These are phyloP conservation scores for Fusarium sp. DNA, from an alignment of 2,329 filamentous ascomycete genomes.

Conservation along the genomic window DNA sequence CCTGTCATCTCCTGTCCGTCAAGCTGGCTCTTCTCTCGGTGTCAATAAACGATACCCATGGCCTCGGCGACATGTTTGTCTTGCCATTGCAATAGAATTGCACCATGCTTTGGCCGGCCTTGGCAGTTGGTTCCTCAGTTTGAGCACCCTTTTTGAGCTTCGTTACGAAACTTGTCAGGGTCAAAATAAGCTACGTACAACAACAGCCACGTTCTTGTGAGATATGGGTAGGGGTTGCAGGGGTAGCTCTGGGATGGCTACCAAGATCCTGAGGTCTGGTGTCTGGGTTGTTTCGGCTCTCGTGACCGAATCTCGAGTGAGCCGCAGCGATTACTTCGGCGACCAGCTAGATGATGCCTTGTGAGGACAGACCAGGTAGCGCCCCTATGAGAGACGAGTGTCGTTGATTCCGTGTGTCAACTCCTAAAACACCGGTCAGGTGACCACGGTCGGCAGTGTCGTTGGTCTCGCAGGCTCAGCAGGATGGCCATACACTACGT, in stretches of 20 bases:
- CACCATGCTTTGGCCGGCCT: neutral
- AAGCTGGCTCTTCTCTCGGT: conserved; percentile 4
- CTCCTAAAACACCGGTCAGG: conserved; percentile 1
- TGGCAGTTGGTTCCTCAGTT: neutral
- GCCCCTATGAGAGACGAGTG: neutral
- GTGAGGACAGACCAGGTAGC: neutral
- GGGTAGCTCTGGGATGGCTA: neutral
- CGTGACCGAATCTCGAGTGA: neutral
- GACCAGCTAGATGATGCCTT: neutral
- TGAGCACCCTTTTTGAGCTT: neutral
- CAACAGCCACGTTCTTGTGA: neutral
- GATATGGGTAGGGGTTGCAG: neutral
- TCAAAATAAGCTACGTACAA: neutral
- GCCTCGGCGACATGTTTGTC: conserved; percentile 2
- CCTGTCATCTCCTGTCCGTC: conserved; percentile 2
- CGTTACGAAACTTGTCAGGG: neutral
- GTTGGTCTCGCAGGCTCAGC: neutral
- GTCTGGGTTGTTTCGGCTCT: neutral
- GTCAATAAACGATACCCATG: conserved; percentile 3
- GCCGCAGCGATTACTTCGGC: neutral
- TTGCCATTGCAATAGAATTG: conserved; percentile 17
- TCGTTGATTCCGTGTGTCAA: neutral
- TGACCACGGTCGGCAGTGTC: conserved; percentile 4
- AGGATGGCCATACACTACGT: conserved; percentile 16
- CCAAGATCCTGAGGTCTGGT: conserved; percentile 11